Percentiles rank a stretch among this genome's conserved stretches.
Conservation (phyloP, 345 rosid species). For the Bruguiera sexangula region DNA sequence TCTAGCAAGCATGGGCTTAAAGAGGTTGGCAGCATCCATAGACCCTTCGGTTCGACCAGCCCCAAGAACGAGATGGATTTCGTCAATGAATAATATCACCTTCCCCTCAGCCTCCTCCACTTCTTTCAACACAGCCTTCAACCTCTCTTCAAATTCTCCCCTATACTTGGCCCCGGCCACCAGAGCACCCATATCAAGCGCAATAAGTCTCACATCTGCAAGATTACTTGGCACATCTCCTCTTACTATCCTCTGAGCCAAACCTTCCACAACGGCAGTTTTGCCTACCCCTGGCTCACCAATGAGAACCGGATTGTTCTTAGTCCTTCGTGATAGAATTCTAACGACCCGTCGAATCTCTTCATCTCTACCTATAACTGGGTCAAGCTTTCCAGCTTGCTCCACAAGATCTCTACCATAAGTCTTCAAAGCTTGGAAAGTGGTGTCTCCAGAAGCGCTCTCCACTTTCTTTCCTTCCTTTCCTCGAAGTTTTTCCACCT, state of each 20-base stretch:
- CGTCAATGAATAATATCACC: constrained; percentile 90
- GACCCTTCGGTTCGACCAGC: constrained; percentile 90
- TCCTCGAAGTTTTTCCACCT: constrained; percentile 83
- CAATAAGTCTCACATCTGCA: constrained; percentile 73
- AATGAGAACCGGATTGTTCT: constrained; percentile 89
- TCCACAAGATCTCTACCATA: constrained; percentile 91
- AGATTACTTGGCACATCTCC: constrained; percentile 92
- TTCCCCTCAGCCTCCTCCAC: constrained; percentile 95
- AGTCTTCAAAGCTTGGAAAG: constrained; percentile 78
- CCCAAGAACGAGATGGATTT: constrained; percentile 93
- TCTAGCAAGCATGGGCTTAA: constrained; percentile 94
- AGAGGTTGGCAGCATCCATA: constrained; percentile 95
- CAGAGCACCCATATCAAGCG: constrained; percentile 85
- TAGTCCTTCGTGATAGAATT: constrained; percentile 82
- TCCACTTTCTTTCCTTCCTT: constrained; percentile 86
- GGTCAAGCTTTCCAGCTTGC: constrained; percentile 91
- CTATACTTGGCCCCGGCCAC: constrained; percentile 83
- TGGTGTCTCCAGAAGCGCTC: constrained; percentile 79
- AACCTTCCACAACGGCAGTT: constrained; percentile 92
- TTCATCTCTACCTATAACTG: constrained; percentile 86
- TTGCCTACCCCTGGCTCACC: constrained; percentile 97
- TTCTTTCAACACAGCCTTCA: constrained; percentile 83
- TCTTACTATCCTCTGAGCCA: constrained; percentile 83
- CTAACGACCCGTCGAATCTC: constrained; percentile 79
- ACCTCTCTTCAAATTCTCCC: constrained; percentile 86